Base-by-base conservation (phyloP, 2,329 filamentous ascomycete genomes). In the Rutstroemia sp. region DNA sequence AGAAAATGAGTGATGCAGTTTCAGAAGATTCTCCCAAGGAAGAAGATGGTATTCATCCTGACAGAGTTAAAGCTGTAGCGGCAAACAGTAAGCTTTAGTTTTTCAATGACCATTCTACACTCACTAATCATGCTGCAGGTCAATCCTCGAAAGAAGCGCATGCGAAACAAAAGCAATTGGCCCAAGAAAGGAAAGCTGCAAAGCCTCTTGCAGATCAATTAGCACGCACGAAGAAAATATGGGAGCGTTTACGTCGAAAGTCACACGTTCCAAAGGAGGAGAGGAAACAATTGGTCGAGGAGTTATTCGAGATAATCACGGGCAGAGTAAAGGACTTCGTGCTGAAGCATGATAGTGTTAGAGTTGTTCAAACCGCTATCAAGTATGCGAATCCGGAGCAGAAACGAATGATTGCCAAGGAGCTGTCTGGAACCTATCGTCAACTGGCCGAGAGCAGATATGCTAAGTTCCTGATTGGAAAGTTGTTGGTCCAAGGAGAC, bases 311-410 rank as follows among this genome's bases (percentile, higher is more conserved):
- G 57, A 95, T 99, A 68, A 88, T 96, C 66, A 94, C 89, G 23
- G 92, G 92, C 53, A 84, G 88, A 57, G 88, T 97, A 66, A 90
- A 89, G 73, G 94, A 97, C 60, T 96, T 97, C 64, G 92, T 96
- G 19, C 88, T 99, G 75, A 99, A 99, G 81, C 94, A 99, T 72
- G 94, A 99, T 70, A 89, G 91, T 38, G 92, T 96, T n/a, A 83
- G 94, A 64, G 91, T 96, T 44, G 88, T 99, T 25, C 94, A 99
- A 75, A 96, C 92, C 12, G 94, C 92, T 39, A 83, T 99, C 73
- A 99, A 99, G 73, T 99, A 99, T 73, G 88, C 90, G 48, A 95
- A 87, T 47, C 78, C 84, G 55, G 86, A 88, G 59, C 92, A 96
- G 74, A 82, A 89, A 68, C 89, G 86, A 72, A 83, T 86, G 75